These are phyloP conservation scores for Exophiala viscosa DNA, from an alignment of 2,329 filamentous ascomycete species.

Conservation along the genomic window DNA sequence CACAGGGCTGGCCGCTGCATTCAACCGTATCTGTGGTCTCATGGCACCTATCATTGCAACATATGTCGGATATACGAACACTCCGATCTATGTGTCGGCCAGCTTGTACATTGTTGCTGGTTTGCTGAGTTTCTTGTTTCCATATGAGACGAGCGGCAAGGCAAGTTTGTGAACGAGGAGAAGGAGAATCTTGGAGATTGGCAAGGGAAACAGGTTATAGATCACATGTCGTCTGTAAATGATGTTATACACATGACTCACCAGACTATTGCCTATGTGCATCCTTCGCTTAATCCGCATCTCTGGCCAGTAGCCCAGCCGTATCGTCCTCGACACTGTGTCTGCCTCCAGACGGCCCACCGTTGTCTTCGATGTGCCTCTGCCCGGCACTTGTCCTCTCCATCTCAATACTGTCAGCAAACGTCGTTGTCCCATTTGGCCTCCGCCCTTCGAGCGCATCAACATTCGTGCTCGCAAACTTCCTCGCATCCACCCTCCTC, in stretches of 20 bases:
- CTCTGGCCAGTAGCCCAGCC: background rate
- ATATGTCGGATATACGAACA: slow-evolving; percentile 23
- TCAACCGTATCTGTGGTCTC: slow-evolving; percentile 71
- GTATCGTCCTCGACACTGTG: background rate
- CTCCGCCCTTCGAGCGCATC: slow-evolving; percentile 10
- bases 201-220: background rate
- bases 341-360: background rate
- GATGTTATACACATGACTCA: background rate
- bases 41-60: slow-evolving; percentile 56
- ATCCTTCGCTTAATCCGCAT: background rate
- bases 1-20: slow-evolving; percentile 67
- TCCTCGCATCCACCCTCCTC: slow-evolving; percentile 14
- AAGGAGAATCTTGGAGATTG: background rate
- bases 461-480: slow-evolving; percentile 21
- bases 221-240: background rate
- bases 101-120: slow-evolving; percentile 32
- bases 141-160: slow-evolving; percentile 18
- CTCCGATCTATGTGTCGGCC: slow-evolving; percentile 38
- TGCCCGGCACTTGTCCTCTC: background rate
- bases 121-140: slow-evolving; percentile 10
- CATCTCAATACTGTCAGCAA: background rate
- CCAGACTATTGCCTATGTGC: too few relatives aligned
- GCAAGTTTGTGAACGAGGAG: slow-evolving; percentile 11
- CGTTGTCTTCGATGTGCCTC: background rate
- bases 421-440: background rate